Evolutionary conservation across 805 yeast genomes (phyloP), one percentile per base, ranked within the genome.

Genomic region (Lipomyces orientalis): DNA sequence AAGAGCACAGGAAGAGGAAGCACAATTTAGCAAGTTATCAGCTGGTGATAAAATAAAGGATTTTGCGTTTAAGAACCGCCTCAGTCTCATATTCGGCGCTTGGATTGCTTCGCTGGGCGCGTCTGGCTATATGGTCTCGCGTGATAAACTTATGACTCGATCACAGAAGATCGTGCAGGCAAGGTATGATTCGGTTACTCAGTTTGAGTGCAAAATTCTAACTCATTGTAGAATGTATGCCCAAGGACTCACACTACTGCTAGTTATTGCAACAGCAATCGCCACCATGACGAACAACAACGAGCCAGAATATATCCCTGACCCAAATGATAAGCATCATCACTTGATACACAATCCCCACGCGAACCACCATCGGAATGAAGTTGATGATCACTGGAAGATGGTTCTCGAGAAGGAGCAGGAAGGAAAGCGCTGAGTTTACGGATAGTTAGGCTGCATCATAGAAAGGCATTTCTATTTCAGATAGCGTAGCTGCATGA

Each of bases 151-250:
- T 75, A 84, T 91, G 88, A 85, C 91, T 62, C 84, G 83, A 71
- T 80, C 95, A 8, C 97, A 91, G 80, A 91, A 90, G 77, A 86
- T 90, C 60, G 95, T 90, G 37, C 93, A 89, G 76, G 96, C 96
- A 37, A 87, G 69, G 66, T 66, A 55, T 34, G 65, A 7, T 43
- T 33, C 19, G 19, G 22, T n/a, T 58, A n/a, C 14, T 25, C 33
- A 12, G 22, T 59, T n/a, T 43, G 33, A 14, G 43, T 31, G 49
- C 25, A 16, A 33, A 12, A 25, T 14, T n/a, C 57, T 58, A n/a
- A 55, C 55, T 54, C 25, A 4, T 39, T 22, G 6, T 37, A 66
- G 97, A 85, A 91, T 91, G 90, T 91, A 90, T 76, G 97, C 97
- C 7, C 97, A 91, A 79, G 90, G 89, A 71, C 79, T 90, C 63